Percentiles rank a stretch among this genome's conserved stretches.
phyloP scores from a whole-genome alignment of 2,329 filamentous ascomycete species.

The Scedosporium aurantiacum region DNA sequence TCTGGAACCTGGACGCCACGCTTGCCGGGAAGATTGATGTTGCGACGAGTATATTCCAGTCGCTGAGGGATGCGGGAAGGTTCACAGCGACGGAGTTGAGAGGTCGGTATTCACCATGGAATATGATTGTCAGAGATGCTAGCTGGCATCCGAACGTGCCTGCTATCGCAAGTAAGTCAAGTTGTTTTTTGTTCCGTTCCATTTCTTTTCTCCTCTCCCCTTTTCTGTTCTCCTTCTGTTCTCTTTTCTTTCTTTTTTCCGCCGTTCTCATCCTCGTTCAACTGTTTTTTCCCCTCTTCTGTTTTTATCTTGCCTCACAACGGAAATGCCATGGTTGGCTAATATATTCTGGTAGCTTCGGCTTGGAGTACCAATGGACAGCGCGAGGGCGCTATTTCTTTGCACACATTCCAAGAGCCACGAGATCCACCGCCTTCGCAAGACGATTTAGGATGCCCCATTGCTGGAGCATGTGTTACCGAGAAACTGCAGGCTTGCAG shows the following conservation, averaged over 20 bases:
- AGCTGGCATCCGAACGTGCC: slow-evolving; percentile 85
- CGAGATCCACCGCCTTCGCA: not conserved
- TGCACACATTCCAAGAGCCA: not conserved
- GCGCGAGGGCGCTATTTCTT: not conserved
- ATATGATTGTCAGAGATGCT: slow-evolving; percentile 74
- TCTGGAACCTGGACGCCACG: slow-evolving; percentile 91
- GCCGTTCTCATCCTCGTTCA: too few species aligned
- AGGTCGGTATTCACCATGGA: slow-evolving; percentile 35
- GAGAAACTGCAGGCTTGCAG: not conserved
- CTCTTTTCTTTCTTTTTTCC: too few species aligned
- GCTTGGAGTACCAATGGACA: not conserved
- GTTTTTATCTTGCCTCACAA: too few species aligned
- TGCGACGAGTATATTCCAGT: slow-evolving; percentile 52
- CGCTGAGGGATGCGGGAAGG: slow-evolving; percentile 23
- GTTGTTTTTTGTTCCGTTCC: not conserved
- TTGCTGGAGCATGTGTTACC: not conserved
- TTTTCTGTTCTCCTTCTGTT: not conserved
- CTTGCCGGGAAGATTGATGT: slow-evolving; percentile 71
- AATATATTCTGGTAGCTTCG: not conserved
- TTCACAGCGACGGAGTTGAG: not conserved
- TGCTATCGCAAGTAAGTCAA: slow-evolving; percentile 52
- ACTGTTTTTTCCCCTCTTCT: too few species aligned
- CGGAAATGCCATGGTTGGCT: not conserved
- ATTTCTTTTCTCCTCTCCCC: not conserved
- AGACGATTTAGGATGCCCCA: not conserved